phyloP scores from a whole-genome alignment of 352 stramenopile genomes.

The Pythium phragmiticola region DNA sequence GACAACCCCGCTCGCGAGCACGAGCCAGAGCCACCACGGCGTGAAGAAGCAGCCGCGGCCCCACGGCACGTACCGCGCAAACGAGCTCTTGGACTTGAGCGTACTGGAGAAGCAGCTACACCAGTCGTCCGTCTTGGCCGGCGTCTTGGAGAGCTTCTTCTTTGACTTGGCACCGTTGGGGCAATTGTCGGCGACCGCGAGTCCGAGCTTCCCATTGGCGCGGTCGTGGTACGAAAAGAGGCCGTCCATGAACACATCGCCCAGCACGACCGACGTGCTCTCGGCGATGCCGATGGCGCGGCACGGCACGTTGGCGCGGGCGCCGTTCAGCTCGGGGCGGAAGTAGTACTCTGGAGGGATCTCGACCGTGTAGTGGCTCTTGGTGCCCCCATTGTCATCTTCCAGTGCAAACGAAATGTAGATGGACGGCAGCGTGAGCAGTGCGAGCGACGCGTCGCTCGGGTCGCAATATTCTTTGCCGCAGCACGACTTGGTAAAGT shows the following conservation, averaged over 20 bases:
- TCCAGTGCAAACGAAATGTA: constrained; percentile 74
- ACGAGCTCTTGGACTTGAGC: constrained; percentile 54
- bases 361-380: constrained; percentile 67
- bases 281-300: constrained; percentile 80
- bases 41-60: constrained; percentile 75
- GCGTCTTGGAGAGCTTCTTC: constrained; percentile 64
- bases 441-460: constrained; percentile 37
- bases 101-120: constrained; percentile 70
- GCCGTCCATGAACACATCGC: constrained; percentile 86
- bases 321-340: constrained; percentile 75
- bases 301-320: constrained; percentile 47
- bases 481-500: constrained; percentile 66
- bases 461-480: constrained; percentile 70
- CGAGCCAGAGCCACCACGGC: constrained; percentile 86
- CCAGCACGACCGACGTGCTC: constrained; percentile 62
- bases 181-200: constrained; percentile 76
- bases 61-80: constrained; percentile 62
- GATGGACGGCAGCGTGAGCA: constrained; percentile 73
- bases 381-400: constrained; percentile 41
- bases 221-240: constrained; percentile 80
- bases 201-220: constrained; percentile 44
- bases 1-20: constrained; percentile 56
- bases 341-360: constrained; percentile 86
- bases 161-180: constrained; percentile 69
- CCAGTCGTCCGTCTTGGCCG: constrained; percentile 44